phyloP scores from a whole-genome alignment of 2,329 filamentous ascomycete species.

The Cladobotryum protrusum region DNA sequence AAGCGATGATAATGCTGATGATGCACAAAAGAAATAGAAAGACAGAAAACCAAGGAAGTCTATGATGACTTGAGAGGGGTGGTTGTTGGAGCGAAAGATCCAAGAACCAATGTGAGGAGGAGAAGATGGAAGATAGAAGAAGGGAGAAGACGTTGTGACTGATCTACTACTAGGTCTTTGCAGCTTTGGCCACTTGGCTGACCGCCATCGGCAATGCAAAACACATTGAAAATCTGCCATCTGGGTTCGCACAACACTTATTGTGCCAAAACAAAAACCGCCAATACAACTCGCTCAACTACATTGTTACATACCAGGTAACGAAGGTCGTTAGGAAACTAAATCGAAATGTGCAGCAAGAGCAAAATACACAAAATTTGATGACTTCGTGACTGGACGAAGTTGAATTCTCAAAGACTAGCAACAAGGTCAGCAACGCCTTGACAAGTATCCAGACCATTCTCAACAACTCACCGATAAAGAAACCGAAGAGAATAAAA shows the following conservation, averaged over 20 bases:
- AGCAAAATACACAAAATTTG: conserved; percentile 2
- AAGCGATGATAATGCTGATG: too few relatives aligned
- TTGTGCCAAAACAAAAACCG: too few relatives aligned
- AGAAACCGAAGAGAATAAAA: conserved; percentile 5
- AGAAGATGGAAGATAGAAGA: neutral
- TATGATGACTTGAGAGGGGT: neutral
- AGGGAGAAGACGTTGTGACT: neutral
- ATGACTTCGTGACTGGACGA: conserved; percentile 4
- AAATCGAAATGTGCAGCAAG: conserved; percentile 6
- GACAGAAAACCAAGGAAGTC: neutral
- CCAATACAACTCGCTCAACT: too few relatives aligned
- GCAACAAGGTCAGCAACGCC: neutral
- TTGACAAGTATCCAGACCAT: neutral
- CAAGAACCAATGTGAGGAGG: too few relatives aligned
- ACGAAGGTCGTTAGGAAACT: conserved; percentile 3
- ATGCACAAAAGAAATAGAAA: too few relatives aligned
- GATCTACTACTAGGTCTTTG: neutral
- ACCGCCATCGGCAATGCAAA: neutral
- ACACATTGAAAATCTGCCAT: too few relatives aligned
- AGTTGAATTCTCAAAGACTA: conserved; percentile 6
- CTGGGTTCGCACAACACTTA: too few relatives aligned
- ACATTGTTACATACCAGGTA: conserved; percentile 3
- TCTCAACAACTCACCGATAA: neutral
- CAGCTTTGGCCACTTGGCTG: neutral
- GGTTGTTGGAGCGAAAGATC: neutral